Base-by-base conservation (phyloP, 768 basidiomycete species). In the Paxillus involutus region DNA sequence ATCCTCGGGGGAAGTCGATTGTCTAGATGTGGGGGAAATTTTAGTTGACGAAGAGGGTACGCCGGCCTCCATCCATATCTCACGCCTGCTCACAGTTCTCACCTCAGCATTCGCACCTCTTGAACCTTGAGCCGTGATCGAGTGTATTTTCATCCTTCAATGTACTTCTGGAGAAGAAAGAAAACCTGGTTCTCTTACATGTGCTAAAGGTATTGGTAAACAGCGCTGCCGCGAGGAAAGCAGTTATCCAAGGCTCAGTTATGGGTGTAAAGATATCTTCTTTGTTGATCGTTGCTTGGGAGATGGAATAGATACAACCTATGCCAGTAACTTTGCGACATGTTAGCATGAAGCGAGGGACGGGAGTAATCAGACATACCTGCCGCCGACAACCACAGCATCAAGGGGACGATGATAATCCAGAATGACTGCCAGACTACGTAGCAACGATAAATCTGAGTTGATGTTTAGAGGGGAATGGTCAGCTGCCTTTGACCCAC, bases 21-120 rank as follows among this genome's bases (percentile, higher is more conserved):
- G 88, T 63, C 63, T 94, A 32, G 91, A 91, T 21, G 21, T 3
- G 16, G 91, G 94, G 64, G 80, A 78, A 41, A 92, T 91, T 0
- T 67, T 94, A 42, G 76, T 94, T 36, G 85, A 93, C 66, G 94
- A 96, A 71, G 90, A 90, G 58, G 90, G 92, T 72, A 43, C 4
- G 67, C 51, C 21, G 17, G 44, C 33, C n/a, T 3, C 33, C 7
- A 0, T 40, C 32, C 1, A 14, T 17, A 43, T n/a, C 19, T 2
- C 6, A 14, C 33, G 6, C 21, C 14, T 17, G n/a, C 55, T 62
- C 30, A 59, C 44, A 7, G 37, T 50, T 39, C 19, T 17, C 17
- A 7, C 46, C 8, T 39, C 19, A 70, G 67, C 70, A 13, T 69
- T 69, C 35, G 53, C n/a, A 12, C 67, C 67, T 26, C 67, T 26